Base-by-base conservation (phyloP, 495 filamentous ascomycete genomes). In the Talaromyces thailandensis region DNA sequence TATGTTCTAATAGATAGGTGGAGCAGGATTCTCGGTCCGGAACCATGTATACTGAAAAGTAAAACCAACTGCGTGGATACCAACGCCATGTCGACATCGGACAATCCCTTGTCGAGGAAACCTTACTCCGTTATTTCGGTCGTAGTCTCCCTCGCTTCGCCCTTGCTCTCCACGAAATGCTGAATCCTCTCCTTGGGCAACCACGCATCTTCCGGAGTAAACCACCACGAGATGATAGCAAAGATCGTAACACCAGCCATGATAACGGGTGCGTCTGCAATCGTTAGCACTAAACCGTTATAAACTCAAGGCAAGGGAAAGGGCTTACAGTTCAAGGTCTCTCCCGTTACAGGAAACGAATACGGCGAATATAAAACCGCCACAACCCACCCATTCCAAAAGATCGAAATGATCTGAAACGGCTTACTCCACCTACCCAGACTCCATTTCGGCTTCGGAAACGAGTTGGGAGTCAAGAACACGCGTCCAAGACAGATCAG, bases 341-440 rank as follows among this genome's bases (percentile, higher is more conserved):
- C 68, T 7, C 74, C 78, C 4, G 69, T 76, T 3, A 80, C 78
- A 4, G 78, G 78, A 53, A 70, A 81, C 58, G 32, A 66, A 57
- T 78, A 80, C 1, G 78, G 78, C 18, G 78, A 81, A 63, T 79
- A 81, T 16, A 81, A 52, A 1, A 81, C 63, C 2, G 78, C 78
- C 29, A 80, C 78, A 16, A 81, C 77, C 77, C 77, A 81, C 6
- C 71, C 77, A 61, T 81, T 81, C 77, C 77, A 81, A 62, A 80
- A 74, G 2, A 81, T 76, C 18, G 73, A 72, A 28, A 80, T 76
- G 28, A 81, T 64, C 66, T 80, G 77, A 65, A 81, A 80, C 23
- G 77, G 77, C 69, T 76, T 76, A 64, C 75, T 78, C 68, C 66
- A 70, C 0, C 69, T 64, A 1, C 77, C 77, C 6, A 80, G 66